Evolutionary conservation across 371 early-diverging fungal genomes (phyloP), one percentile per base, ranked within the genome.

Genomic region (Mucor ambiguus): DNA sequence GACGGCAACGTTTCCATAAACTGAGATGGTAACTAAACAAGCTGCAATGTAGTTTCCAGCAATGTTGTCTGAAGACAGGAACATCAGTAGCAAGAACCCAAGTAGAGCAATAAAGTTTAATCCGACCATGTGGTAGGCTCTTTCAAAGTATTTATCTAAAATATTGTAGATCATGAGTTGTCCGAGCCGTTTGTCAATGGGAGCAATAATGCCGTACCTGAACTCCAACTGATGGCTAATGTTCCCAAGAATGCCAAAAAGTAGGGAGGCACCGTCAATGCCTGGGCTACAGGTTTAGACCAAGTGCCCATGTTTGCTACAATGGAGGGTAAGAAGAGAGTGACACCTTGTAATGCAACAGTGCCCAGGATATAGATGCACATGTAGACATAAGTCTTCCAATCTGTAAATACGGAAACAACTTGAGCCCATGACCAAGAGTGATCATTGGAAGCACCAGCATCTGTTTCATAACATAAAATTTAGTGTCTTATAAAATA

Each of bases 371-470:
- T 76, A 30, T 81, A 81, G 29, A 81, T 78, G 9, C 62, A 22
- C 72, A 73, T 74, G 46, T 70, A 81, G 7, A 69, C 30, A 24
- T 76, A 81, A 0, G 78, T 76, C 33, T 81, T 81, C 70, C 74
- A 81, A 44, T 81, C 81, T n/a, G 52, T 67, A 37, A 81, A 81
- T 0, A 81, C 81, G 14, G 76, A 76, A 18, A 29, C 54, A 2
- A 69, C 78, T 52, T 74, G 76, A 22, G 64, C 63, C 81, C 81
- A 81, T 12, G 81, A 77, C 78, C 78, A 81, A 4, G 76, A 72
- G 57, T 81, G 76, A 59, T 76, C 73, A 54, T 81, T 63, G 5
- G 78, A 72, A 37, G 69, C 73, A 30, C 80, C 80, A 59, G 77
- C 77, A 70, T 80, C 80, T 79, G 12, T 35, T 33, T 33, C 33